Conservation (phyloP, 2,329 filamentous ascomycete species). For the Colletotrichum tamarilloi region DNA sequence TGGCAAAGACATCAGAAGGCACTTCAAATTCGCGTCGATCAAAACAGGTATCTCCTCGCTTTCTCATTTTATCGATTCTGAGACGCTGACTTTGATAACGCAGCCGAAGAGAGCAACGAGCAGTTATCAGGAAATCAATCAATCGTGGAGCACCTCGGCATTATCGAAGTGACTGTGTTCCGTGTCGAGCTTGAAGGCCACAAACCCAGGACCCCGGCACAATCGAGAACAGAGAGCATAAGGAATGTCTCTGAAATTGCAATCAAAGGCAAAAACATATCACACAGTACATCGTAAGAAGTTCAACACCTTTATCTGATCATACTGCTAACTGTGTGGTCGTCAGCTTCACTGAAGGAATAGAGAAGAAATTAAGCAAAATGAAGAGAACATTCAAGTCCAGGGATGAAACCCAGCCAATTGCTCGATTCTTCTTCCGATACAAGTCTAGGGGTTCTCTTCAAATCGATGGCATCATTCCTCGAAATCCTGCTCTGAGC, state of each 20-base stretch:
- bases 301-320: fast-evolving
- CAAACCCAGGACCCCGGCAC: fast-evolving
- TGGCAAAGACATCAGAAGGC: fast-evolving
- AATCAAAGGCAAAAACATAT: neutral
- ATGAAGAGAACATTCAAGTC: fast-evolving
- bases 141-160: neutral
- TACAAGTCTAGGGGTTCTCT: neutral
- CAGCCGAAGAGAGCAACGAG: neutral
- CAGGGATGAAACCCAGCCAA: neutral
- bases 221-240: no score
- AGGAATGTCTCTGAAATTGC: neutral
- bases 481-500: neutral
- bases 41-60: neutral
- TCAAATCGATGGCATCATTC: neutral
- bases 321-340: neutral
- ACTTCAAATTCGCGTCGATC: neutral
- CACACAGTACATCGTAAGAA: neutral
- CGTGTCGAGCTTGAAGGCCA: neutral
- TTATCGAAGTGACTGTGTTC: neutral
- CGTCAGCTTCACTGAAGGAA: neutral
- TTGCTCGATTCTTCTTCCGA: constrained; percentile 3
- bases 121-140: neutral
- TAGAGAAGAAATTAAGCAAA: no score
- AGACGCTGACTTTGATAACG: neutral
- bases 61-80: fast-evolving